Evolutionary conservation across 2,329 filamentous ascomycete genomes (phyloP).

Genomic region (Fusarium mundagurra): DNA sequence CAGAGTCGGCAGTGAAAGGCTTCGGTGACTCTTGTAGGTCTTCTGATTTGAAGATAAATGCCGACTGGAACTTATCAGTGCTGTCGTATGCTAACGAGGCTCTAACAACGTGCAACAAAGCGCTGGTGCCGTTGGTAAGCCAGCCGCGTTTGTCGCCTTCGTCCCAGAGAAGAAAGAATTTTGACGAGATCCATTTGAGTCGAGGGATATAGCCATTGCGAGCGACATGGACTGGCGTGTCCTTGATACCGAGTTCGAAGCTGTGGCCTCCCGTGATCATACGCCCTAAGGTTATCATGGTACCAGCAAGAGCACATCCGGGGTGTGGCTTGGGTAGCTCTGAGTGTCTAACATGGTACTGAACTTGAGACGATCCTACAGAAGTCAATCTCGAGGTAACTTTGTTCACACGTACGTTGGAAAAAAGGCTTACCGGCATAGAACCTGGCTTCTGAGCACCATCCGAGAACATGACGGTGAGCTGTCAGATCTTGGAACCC

Average conservation of each 20-base stretch:
- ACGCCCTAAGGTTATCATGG: not conserved
- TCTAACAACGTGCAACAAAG: not conserved
- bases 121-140: not conserved
- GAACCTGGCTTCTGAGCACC: not conserved
- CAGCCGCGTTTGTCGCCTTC: not conserved
- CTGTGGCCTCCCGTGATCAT: not conserved
- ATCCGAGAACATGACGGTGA: not conserved
- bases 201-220: not conserved
- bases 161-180: not conserved
- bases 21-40: not conserved
- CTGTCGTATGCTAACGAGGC: not conserved
- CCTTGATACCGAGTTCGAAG: not conserved
- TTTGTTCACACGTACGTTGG: fast-evolving
- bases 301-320: not conserved
- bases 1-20: fast-evolving
- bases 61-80: not conserved
- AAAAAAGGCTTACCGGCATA: not conserved
- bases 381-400: fast-evolving
- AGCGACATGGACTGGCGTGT: fast-evolving
- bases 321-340: not conserved
- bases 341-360: not conserved
- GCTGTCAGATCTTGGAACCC: not conserved
- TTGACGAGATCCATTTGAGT: not conserved
- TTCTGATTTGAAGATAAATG: not conserved
- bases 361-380: not conserved